Evolutionary conservation across 1,284 basidiomycete genomes (phyloP), one percentile per base, ranked within the genome.

Genomic region (Cryptococcus sp.): DNA sequence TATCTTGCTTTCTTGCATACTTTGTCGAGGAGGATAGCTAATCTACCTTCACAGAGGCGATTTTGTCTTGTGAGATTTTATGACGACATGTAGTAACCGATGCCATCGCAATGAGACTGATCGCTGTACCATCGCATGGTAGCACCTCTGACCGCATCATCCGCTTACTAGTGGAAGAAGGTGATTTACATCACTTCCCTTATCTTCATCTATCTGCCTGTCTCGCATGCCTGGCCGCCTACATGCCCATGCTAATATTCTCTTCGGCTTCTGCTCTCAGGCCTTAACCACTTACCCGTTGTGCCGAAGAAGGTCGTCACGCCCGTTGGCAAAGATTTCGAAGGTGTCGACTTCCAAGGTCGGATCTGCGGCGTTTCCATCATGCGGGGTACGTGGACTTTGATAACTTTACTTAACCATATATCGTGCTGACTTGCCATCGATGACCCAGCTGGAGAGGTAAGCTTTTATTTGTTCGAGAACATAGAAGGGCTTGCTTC

Each of bases 311-410:
- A 85, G 3, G 86, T 80, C n/a, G 62, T 66, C 17, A 78, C 79
- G 1, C 77, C 78, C 39, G 75, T 91, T 83, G 93, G 93, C 45
- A 85, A 86, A 51, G 82, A 82, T 8, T 96, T 93, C 73, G 84
- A 90, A 56, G 93, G 93, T 17, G 91, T 95, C 5, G 88, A 89
- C 0, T 96, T 96, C 75, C 87, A 93, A 72, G 93, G 93, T 19
- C 90, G 91, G 80, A 96, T 97, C 65, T 94, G 92, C 72, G 92
- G 92, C 17, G 92, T 96, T 25, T 93, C 91, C 2, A 96, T 97
- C 72, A 84, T 96, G 76, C 84, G 91, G 39, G 76, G 76, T 78
- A 57, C 64, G 74, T 60, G 20, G 23, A 6, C 45, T 39, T 46
- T 16, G 22, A 41, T 48, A 31, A 19, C 7, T n/a, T n/a, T n/a